phyloP scores from a whole-genome alignment of 495 filamentous ascomycete genomes.

The Copromyces sp. region DNA sequence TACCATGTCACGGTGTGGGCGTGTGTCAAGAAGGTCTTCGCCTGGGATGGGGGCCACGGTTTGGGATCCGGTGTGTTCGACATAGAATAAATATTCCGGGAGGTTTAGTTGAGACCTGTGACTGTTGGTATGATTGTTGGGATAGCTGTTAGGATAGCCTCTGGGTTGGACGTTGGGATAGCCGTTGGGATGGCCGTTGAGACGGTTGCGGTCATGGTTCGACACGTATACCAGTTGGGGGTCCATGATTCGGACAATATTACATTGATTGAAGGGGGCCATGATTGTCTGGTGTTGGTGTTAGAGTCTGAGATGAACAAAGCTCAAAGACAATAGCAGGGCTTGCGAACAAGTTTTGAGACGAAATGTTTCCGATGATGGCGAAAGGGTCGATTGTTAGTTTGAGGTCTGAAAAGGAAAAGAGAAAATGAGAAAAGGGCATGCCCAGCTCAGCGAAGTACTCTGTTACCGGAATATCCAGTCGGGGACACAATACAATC shows the following conservation, averaged over 20 bases:
- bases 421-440: background rate
- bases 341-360: background rate
- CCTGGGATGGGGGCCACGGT: too few relatives aligned
- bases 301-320: background rate
- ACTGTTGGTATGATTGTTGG: background rate
- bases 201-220: background rate
- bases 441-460: background rate
- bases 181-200: background rate
- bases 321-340: background rate
- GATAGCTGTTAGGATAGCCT: too few relatives aligned
- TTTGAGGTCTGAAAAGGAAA: background rate
- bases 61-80: too few relatives aligned
- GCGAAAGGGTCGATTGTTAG: background rate
- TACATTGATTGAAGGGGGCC: background rate
- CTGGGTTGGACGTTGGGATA: too few relatives aligned
- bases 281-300: background rate
- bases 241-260: background rate
- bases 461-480: too few relatives aligned
- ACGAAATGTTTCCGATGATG: background rate
- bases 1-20: background rate
- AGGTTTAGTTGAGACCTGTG: background rate
- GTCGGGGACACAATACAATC: too few relatives aligned
- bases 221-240: background rate
- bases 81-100: background rate
- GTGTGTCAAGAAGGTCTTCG: too few relatives aligned